A percentile compares a stretch with the other conserved stretches of the same genome.
Conservation (phyloP, 1,139 yeast genomes). For the Hyphopichia khmerensis region DNA sequence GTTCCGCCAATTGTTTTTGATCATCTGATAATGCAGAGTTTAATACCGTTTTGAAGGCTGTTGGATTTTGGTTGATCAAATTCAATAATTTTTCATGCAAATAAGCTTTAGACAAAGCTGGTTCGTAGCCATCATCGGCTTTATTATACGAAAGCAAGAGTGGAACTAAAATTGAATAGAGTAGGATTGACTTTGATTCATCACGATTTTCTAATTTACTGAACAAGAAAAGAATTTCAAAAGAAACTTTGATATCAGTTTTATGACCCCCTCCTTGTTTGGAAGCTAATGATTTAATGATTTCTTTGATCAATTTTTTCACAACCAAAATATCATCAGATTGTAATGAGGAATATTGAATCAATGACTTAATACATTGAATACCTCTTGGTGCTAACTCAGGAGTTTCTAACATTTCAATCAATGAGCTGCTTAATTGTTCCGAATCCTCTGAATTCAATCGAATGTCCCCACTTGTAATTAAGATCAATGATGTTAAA, state of each 20-base stretch:
- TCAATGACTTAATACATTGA: constrained; percentile 58
- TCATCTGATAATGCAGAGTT: constrained; percentile 29
- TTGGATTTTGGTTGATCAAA: constrained; percentile 49
- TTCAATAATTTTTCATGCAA: constrained; percentile 52
- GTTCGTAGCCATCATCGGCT: constrained; percentile 7
- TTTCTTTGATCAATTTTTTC: constrained; percentile 28
- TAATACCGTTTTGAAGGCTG: constrained; percentile 55
- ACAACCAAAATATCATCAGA: constrained; percentile 25
- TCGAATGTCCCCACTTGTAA: constrained; percentile 51
- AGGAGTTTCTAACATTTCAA: constrained; percentile 30
- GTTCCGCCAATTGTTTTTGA: constrained; percentile 42
- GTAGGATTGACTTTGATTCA: constrained; percentile 24
- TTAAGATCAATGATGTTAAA: constrained; percentile 57
- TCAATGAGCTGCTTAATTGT: constrained; percentile 28
- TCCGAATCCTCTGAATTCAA: constrained; percentile 36
- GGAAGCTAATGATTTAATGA: constrained; percentile 20
- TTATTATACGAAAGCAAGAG: constrained; percentile 43
- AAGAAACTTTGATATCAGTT: constrained; percentile 39
- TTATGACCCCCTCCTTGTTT: background rate
- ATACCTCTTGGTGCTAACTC: constrained; percentile 46
- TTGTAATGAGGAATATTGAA: constrained; percentile 35
- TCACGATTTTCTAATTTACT: constrained; percentile 31
- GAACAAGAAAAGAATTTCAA: constrained; percentile 56
- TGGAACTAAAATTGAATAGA: constrained; percentile 50
- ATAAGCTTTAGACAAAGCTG: constrained; percentile 30